Percentiles rank a stretch among this genome's conserved stretches.
phyloP scores from a whole-genome alignment of 495 filamentous ascomycete genomes.

The Lentithecium fluviatile region DNA sequence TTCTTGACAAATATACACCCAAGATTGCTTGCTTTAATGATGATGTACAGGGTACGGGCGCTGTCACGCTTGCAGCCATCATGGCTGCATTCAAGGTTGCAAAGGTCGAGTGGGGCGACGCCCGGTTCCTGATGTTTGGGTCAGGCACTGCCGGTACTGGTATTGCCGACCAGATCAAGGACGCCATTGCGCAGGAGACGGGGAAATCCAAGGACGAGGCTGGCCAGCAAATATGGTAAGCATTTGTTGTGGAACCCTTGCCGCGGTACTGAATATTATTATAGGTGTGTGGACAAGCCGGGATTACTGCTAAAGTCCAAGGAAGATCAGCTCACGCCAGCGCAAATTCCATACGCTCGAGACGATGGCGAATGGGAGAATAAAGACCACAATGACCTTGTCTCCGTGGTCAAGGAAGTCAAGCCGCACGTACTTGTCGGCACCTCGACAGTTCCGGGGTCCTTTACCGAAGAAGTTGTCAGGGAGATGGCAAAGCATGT shows the following conservation, averaged over 20 bases:
- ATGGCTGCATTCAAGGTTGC: constrained; percentile 69
- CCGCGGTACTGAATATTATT: not conserved
- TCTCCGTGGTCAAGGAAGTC: constrained; percentile 65
- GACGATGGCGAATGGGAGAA: constrained; percentile 63
- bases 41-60: constrained; percentile 87
- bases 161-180: constrained; percentile 80
- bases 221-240: constrained; percentile 75
- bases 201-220: constrained; percentile 71
- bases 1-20: constrained; percentile 71
- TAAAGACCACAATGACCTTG: constrained; percentile 56
- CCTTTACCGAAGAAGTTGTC: constrained; percentile 74
- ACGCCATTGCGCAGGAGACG: constrained; percentile 70
- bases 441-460: constrained; percentile 75
- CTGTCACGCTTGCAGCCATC: constrained; percentile 80
- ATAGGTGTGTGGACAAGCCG: constrained; percentile 85
- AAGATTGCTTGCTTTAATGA: constrained; percentile 86
- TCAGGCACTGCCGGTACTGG: constrained; percentile 82
- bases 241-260: not conserved
- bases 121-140: constrained; percentile 72
- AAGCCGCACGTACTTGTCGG: constrained; percentile 82
- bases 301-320: constrained; percentile 70
- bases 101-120: constrained; percentile 63
- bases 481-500: constrained; percentile 78
- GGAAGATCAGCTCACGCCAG: constrained; percentile 57
- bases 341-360: constrained; percentile 66